phyloP scores from a whole-genome alignment of 305 asterid species.

The Fraxinus baroniana region DNA sequence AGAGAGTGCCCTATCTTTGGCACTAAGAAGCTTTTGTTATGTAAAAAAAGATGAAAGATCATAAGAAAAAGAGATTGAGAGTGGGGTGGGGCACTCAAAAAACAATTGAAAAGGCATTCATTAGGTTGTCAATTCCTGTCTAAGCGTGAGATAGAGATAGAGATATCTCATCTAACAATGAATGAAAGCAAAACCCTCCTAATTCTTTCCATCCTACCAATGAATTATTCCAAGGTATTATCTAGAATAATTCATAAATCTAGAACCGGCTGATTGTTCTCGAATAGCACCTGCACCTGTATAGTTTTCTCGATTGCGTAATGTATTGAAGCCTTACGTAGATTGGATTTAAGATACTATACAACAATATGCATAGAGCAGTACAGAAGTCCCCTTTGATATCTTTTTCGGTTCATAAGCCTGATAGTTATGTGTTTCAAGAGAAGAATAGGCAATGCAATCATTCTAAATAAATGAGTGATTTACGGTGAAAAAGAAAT shows the following conservation, averaged over 20 bases:
- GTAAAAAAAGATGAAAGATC: background rate
- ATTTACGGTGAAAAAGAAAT: background rate
- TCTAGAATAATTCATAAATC: background rate
- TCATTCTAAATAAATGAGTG: background rate
- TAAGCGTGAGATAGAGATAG: background rate
- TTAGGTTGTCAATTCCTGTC: background rate
- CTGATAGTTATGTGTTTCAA: background rate
- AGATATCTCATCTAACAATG: background rate
- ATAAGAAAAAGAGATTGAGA: background rate
- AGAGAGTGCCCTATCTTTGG: background rate
- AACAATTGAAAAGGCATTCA: background rate
- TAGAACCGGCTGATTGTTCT: background rate
- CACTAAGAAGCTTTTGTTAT: background rate
- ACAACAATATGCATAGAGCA: background rate
- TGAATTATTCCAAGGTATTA: background rate
- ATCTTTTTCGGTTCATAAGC: background rate
- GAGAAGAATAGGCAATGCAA: background rate
- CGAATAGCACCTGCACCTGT: background rate
- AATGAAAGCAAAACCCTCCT: background rate
- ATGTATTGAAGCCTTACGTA: background rate
- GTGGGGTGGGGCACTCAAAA: background rate
- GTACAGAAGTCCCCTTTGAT: background rate
- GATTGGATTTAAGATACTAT: background rate
- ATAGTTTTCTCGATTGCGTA: background rate
- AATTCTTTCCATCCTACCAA: background rate